phyloP scores from a whole-genome alignment of 2,329 filamentous ascomycete genomes.

The Fusarium napiforme region DNA sequence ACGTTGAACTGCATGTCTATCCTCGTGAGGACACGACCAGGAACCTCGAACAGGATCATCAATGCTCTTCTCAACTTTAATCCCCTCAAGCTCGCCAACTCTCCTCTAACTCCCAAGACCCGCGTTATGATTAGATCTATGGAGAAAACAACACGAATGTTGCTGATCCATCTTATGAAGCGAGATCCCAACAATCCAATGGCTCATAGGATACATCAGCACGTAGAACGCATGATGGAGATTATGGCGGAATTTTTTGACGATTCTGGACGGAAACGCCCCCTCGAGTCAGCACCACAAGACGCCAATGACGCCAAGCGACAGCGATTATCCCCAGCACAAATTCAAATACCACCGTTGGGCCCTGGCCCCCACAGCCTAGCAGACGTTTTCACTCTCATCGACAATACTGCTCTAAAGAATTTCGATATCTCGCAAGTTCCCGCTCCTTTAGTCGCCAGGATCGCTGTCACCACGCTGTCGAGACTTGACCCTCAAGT shows the following conservation, averaged over 20 bases:
- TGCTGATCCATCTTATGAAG: conserved; percentile 86
- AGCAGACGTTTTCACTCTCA: conserved; percentile 88
- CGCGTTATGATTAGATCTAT: conserved; percentile 91
- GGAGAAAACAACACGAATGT: conserved; percentile 88
- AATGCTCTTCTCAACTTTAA: conserved; percentile 91
- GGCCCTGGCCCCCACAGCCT: conserved; percentile 80
- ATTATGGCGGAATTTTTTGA: conserved; percentile 83
- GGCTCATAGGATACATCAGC: conserved; percentile 82
- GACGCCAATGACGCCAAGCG: conserved; percentile 86
- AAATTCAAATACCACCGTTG: conserved; percentile 73
- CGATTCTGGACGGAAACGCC: conserved; percentile 81
- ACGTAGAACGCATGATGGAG: conserved; percentile 84
- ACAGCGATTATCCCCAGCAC: conserved; percentile 68
- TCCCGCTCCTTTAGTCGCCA: conserved; percentile 78
- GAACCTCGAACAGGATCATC: conserved; percentile 85
- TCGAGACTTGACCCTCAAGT: conserved; percentile 74
- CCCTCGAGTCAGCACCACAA: conserved; percentile 74
- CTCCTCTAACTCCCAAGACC: conserved; percentile 79
- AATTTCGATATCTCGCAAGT: conserved; percentile 86
- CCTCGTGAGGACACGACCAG: conserved; percentile 82
- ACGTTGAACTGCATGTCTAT: conserved; percentile 89
- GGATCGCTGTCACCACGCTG: conserved; percentile 84
- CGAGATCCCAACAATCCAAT: conserved; percentile 85
- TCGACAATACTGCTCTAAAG: conserved; percentile 75
- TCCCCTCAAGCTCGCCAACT: conserved; percentile 82